Evolutionary conservation across 371 early-diverging fungal genomes (phyloP), one percentile per base, ranked within the genome.

Genomic region (Paraphysoderma sedebokerense): DNA sequence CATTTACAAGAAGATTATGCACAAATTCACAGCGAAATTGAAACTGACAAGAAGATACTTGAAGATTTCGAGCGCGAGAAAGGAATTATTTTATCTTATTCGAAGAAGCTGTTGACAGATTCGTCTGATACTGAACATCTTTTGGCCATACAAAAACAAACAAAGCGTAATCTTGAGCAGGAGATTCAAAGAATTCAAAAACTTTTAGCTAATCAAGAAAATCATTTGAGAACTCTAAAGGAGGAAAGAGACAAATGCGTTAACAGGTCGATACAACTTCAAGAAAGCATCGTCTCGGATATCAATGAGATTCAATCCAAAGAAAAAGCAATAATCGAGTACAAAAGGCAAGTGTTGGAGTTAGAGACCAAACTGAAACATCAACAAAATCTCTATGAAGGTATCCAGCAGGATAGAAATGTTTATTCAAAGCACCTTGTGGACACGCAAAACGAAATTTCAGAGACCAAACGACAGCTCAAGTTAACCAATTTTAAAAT

Each of bases 341-440:
- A 38, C 17, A 58, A 55, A 26, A 62, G 60, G 50, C 48, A 56
- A 24, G 59, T 65, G 15, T n/a, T 50, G 1, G 65, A 65, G 30
- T 44, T 61, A 9, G 63, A 65, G 39, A 51, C 48, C 22, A 57
- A 56, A 46, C 41, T 59, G 15, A 54, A 54, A 37, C 57, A 65
- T 28, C 62, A 65, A 37, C 27, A 60, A 44, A 34, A 55, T 13
- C 44, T 65, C 17, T 65, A 65, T 49, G 65, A 65, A 47, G 45
- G 46, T 29, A 61, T 65, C 12, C 46, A 61, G 5, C 47, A 60
- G 26, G 65, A 65, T 30, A 53, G 65, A 27, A 65, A 65, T 37
- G 13, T 60, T 30, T 61, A 62, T 42, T 54, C 60, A 41, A 60
- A 60, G 35, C 59, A 65, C 51, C 50, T 60, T 13, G 34, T 63